Evolutionary conservation across 208 protist genomes (phyloP), one percentile per base, ranked within the genome.

Genomic region (Acanthamoeba rhysodes): DNA sequence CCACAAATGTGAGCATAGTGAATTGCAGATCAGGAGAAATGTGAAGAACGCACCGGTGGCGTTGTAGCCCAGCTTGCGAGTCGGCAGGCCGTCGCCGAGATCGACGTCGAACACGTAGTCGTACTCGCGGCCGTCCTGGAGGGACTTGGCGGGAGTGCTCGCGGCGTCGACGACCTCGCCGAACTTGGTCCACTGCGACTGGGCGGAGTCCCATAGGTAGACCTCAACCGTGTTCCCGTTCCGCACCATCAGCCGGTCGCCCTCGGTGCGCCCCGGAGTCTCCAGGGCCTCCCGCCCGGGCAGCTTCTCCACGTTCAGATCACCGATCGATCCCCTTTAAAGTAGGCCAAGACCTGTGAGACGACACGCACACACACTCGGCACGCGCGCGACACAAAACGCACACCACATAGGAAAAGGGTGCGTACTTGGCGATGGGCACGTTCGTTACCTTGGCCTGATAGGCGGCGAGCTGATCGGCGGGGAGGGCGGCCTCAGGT

Each of bases 51-150:
- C 55, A 96, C 95, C 92, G 29, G 87, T 98, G 0, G 94, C 93
- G 95, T 99, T 99, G 96, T 99, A 99, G 12, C 97, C 95, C n/a
- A 99, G 96, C 57, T 98, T 98, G 20, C 62, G 68, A n/a, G 76
- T 55, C 27, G 87, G 93, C 20, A 91, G 62, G 41, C 96, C 97
- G 32, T 96, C 94, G 4, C 94, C 94, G 18, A 99, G 96, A 94
- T 99, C 98, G n/a, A 99, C 98, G 62, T 99, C 97, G 96, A 99
- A 99, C 27, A 99, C 96, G 90, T 99, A 99, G 96, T 99, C 99
- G 95, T 99, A 99, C 34, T 98, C 95, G 59, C 97, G 97, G 7
- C 98, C 99, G 37, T 99, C 96, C 80, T 98, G 94, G 41, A 98
- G 90, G 87, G 98, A 93, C 95, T 98, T 99, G 53, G 37, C 18